Base-by-base conservation (phyloP, 169 alveolate genomes). In the Babesia bovis region DNA sequence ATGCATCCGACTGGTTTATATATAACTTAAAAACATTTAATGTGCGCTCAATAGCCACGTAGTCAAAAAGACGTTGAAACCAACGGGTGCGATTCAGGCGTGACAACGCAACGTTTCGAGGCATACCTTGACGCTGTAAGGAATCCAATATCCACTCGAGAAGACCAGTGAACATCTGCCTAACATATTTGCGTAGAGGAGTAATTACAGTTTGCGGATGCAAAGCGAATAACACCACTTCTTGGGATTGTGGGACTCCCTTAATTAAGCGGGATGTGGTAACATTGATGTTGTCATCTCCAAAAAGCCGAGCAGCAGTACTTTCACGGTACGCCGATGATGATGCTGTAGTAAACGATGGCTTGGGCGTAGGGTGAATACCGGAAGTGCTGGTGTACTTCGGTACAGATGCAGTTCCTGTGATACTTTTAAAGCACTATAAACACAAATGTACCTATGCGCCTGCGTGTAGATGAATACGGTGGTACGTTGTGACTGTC, bases 181-280 rank as follows among this genome's bases (percentile, higher is more conserved):
- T 49, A 36, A 78, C 82, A 19, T 65, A 71, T 7, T 52, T 21
- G 26, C 86, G 61, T 26, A 78, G 40, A 7, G 86, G 86, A 17
- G 70, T 25, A 10, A 78, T 42, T 3, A 78, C 50, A 26, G 83
- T 67, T 17, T 42, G 75, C 23, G 86, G 86, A 35, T 78, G 86
- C 35, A 78, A n/a, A 26, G 75, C 86, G 36, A 78, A 78, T 36
- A 78, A 42, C n/a, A 78, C 81, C 40, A 69, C 76, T 38, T 78
- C 86, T 33, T 78, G 81, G 26, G 72, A 55, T n/a, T 63, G 49
- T 0, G 58, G 35, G 4, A 40, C 38, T 9, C 73, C 51, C 60
- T 28, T 63, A 1, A 63, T 12, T 25, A 63, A 30, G 38, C 73
- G 9, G 13, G 60, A 28, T 17, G 61, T 32, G 7, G 73, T 63